Evolutionary conservation across 1,139 yeast genomes (phyloP).

Genomic region (Blastobotrys serpentis): DNA sequence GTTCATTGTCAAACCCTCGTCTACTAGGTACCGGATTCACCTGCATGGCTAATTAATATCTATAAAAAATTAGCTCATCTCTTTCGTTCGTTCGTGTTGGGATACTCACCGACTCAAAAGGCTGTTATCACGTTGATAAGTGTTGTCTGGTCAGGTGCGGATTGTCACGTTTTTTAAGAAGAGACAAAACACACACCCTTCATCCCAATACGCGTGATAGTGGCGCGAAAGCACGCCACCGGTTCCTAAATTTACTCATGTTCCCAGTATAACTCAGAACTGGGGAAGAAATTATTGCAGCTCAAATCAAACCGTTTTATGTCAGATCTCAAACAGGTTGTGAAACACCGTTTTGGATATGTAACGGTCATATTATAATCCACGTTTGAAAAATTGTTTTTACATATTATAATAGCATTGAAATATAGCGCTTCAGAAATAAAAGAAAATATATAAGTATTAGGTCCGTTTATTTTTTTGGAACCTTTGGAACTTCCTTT

Average conservation of each 20-base stretch:
- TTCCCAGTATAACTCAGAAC: too few species aligned
- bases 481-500: background rate
- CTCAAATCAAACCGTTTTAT: too few species aligned
- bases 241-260: too few species aligned
- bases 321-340: too few species aligned
- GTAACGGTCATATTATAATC: too few species aligned
- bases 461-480: background rate
- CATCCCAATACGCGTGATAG: background rate
- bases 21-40: slow-evolving; percentile 1
- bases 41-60: slow-evolving; percentile 5
- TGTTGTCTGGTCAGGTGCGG: slow-evolving; percentile 2
- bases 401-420: background rate
- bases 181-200: background rate
- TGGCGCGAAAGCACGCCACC: background rate
- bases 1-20: background rate
- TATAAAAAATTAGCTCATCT: background rate
- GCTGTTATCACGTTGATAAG: slow-evolving; percentile 4
- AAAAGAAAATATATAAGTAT: background rate
- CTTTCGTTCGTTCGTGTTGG: background rate
- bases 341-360: too few species aligned
- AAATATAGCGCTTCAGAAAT: background rate
- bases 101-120: slow-evolving; percentile 1
- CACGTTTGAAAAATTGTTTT: too few species aligned
- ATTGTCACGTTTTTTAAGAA: slow-evolving; percentile 3
- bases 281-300: too few species aligned